Conservation (phyloP, 805 yeast genomes). For the Candida quercuum region DNA sequence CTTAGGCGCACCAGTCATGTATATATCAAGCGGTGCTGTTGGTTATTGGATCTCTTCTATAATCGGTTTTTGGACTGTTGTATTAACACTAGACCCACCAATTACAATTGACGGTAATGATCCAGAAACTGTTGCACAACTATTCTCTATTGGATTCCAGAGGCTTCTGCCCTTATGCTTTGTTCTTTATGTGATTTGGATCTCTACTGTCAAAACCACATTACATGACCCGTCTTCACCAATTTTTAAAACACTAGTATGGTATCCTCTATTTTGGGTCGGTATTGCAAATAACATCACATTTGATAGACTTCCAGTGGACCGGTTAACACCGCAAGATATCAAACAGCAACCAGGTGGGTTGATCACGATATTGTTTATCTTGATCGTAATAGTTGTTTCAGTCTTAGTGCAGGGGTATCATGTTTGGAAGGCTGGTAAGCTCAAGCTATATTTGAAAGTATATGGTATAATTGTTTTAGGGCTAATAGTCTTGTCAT, state of each 20-base stretch:
- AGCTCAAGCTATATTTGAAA: conserved; percentile 51
- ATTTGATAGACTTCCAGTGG: conserved; percentile 85
- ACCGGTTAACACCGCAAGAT: conserved; percentile 70
- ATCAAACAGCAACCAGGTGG: conserved; percentile 76
- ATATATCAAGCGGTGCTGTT: conserved; percentile 36
- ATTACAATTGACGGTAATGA: conserved; percentile 46
- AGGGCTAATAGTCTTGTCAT: conserved; percentile 39
- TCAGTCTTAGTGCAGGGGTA: conserved; percentile 73
- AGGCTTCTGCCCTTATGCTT: conserved; percentile 73
- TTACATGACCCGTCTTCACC: conserved; percentile 36
- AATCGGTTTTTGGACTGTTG: conserved; percentile 81
- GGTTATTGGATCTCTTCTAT: conserved; percentile 59
- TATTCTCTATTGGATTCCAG: conserved; percentile 67
- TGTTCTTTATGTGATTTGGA: conserved; percentile 68
- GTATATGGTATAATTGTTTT: conserved; percentile 44
- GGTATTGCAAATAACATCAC: conserved; percentile 84
- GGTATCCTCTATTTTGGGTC: conserved; percentile 82
- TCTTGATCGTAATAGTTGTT: conserved; percentile 39
- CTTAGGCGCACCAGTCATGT: conserved; percentile 58
- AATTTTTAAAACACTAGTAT: conserved; percentile 33
- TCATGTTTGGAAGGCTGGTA: conserved; percentile 73
- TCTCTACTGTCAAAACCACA: conserved; percentile 45
- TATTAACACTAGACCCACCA: conserved; percentile 79
- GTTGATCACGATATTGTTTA: conserved; percentile 49
- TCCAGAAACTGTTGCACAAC: conserved; percentile 47